phyloP scores from a whole-genome alignment of 208 protist genomes.

The Porcisia hertigi region DNA sequence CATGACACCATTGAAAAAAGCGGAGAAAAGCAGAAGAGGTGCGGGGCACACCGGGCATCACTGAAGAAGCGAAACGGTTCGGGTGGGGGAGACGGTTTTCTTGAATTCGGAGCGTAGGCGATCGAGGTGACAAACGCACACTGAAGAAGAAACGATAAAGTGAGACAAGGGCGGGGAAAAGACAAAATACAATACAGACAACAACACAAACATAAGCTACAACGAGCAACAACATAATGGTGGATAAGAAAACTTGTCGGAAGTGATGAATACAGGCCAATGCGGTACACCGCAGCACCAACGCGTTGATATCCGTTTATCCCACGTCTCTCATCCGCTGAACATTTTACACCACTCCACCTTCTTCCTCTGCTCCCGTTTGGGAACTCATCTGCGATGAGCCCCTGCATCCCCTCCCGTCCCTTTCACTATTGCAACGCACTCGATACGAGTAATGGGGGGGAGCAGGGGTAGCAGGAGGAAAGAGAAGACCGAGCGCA shows the following conservation, averaged over 20 bases:
- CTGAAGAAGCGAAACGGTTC: slow-evolving; percentile 7
- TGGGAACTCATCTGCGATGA: neutral
- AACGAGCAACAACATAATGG: neutral
- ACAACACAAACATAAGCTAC: neutral
- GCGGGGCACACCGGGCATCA: slow-evolving; percentile 1
- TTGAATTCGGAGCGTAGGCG: no score
- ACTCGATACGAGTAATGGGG: neutral
- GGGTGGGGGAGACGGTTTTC: no score
- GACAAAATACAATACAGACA: neutral
- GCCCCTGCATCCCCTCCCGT: neutral
- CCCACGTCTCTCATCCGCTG: no score
- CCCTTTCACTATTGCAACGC: neutral
- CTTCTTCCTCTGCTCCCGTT: neutral
- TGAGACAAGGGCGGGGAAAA: neutral
- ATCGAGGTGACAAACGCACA: neutral
- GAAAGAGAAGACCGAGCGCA: neutral
- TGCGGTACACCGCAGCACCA: no score
- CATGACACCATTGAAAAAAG: neutral
- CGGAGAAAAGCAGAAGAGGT: neutral
- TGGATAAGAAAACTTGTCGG: neutral
- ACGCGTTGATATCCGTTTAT: no score
- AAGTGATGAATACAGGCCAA: neutral
- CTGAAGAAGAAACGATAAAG: neutral
- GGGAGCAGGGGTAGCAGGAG: neutral
- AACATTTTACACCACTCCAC: neutral